Conservation (phyloP, 2,329 filamentous ascomycete genomes). For the Rosellinia necatrix region DNA sequence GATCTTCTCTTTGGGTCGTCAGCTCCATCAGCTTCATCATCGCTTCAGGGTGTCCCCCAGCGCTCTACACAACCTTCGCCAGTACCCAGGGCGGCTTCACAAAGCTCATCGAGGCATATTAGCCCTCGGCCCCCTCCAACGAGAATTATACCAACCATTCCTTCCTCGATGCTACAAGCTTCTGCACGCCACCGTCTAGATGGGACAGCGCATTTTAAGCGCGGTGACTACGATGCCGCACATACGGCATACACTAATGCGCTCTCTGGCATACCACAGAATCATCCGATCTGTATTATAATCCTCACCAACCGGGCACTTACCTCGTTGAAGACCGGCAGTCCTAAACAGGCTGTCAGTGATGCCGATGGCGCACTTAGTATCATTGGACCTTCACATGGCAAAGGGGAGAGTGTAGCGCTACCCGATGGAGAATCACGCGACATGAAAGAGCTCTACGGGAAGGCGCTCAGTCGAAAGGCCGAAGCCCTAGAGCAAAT, state of each 20-base stretch:
- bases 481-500: constrained; percentile 94
- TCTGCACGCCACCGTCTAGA: constrained; percentile 79
- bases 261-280: constrained; percentile 71
- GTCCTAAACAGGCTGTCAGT: constrained; percentile 82
- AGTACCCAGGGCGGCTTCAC: constrained; percentile 44
- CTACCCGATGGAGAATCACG: constrained; percentile 70
- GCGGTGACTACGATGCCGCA: constrained; percentile 87
- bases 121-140: constrained; percentile 52
- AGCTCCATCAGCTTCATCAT: constrained; percentile 44
- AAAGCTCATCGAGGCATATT: constrained; percentile 50
- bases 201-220: constrained; percentile 89
- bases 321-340: constrained; percentile 88
- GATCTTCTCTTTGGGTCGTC: constrained; percentile 67
- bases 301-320: constrained; percentile 89
- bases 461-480: constrained; percentile 91
- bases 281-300: constrained; percentile 85
- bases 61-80: constrained; percentile 41
- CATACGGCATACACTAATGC: constrained; percentile 82
- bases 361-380: constrained; percentile 82
- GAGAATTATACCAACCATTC: constrained; percentile 66
- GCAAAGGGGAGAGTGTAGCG: constrained; percentile 79
- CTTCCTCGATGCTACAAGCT: constrained; percentile 69
- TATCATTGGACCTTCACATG: constrained; percentile 78
- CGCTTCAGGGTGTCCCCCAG: constrained; percentile 26
- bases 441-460: constrained; percentile 90